Conservation (phyloP, 441 rosid species). For the Populus hybrid region DNA sequence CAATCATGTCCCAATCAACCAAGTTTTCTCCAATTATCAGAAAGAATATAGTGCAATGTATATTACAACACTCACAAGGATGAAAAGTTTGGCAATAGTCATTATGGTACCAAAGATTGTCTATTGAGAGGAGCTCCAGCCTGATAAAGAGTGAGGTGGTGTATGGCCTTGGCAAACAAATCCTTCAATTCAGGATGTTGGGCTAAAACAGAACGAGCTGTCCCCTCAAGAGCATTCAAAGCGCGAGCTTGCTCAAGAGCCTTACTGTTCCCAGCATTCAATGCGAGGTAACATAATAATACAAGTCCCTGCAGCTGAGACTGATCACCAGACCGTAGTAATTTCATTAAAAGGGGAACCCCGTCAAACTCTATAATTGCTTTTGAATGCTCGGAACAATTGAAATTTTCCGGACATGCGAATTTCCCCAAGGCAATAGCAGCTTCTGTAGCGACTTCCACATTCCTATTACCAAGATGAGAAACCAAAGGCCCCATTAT, state of each 20-base stretch:
- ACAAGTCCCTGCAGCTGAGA: slow-evolving; percentile 38
- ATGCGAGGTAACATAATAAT: slow-evolving; percentile 47
- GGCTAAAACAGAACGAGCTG: slow-evolving; percentile 39
- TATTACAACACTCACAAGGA: not conserved
- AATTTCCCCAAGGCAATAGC: slow-evolving; percentile 54
- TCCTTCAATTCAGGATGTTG: slow-evolving; percentile 49
- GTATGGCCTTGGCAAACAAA: slow-evolving; percentile 42
- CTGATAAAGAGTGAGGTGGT: slow-evolving; percentile 51
- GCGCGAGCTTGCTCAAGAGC: slow-evolving; percentile 53
- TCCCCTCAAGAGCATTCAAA: slow-evolving; percentile 42
- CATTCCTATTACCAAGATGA: slow-evolving; percentile 31
- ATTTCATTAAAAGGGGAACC: slow-evolving; percentile 39
- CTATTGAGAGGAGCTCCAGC: slow-evolving; percentile 38
- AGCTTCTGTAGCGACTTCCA: slow-evolving; percentile 43
- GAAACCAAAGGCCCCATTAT: slow-evolving; percentile 42
- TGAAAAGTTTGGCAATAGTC: slow-evolving; percentile 4
- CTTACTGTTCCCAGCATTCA: slow-evolving; percentile 49
- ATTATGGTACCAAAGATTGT: slow-evolving; percentile 25
- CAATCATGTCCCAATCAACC: slow-evolving; percentile 6
- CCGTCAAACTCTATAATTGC: slow-evolving; percentile 51
- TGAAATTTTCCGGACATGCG: slow-evolving; percentile 52
- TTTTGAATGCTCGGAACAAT: slow-evolving; percentile 46
- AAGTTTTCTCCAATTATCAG: slow-evolving; percentile 3
- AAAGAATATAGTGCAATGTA: not conserved
- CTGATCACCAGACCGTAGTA: slow-evolving; percentile 30